A percentile compares a stretch with the other conserved stretches of the same genome.
These are phyloP conservation scores for Rhexocercosporidium sp. DNA, from an alignment of 2,329 filamentous ascomycete genomes.

Conservation along the genomic window DNA sequence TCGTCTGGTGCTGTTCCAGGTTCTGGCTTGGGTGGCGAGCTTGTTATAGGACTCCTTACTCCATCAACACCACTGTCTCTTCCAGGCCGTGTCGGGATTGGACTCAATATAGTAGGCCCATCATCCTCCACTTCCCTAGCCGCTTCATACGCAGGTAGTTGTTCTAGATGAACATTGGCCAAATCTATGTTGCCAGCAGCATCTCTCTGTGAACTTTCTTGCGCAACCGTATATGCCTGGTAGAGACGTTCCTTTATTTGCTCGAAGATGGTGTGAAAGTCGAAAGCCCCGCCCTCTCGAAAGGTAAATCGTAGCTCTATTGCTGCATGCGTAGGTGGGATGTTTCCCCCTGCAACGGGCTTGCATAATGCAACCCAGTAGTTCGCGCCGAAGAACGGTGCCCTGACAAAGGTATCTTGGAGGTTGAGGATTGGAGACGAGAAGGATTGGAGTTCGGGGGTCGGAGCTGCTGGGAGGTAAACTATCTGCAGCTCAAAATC, in stretches of 20 bases:
- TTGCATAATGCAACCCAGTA: conserved; percentile 83
- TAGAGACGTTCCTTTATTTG: conserved; percentile 82
- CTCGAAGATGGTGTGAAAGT: conserved; percentile 84
- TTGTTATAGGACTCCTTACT: conserved; percentile 22
- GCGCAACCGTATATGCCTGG: conserved; percentile 77
- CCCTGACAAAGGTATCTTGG: conserved; percentile 82
- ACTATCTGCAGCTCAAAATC: conserved; percentile 65
- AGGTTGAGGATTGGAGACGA: conserved; percentile 87
- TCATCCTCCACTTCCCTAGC: conserved; percentile 38
- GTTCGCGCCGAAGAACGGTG: conserved; percentile 92
- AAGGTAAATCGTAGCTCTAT: conserved; percentile 87
- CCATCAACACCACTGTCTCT: conserved; percentile 32
- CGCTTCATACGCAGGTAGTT: conserved; percentile 85
- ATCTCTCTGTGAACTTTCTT: conserved; percentile 65
- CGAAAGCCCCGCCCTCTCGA: conserved; percentile 92
- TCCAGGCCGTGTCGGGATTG: conserved; percentile 31
- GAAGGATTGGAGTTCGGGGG: conserved; percentile 77
- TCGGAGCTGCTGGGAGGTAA: conserved; percentile 78
- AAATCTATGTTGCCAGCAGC: conserved; percentile 55
- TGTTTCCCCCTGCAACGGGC: conserved; percentile 82
- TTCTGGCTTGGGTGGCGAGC: conserved; percentile 19
- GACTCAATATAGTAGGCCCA: conserved; percentile 33
- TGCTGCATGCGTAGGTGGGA: conserved; percentile 73
- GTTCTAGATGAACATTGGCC: conserved; percentile 77
- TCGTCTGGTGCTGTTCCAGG: conserved; percentile 60